These are phyloP conservation scores for Hymenoscyphus fructigenus DNA, from an alignment of 2,329 filamentous ascomycete species.

Conservation along the genomic window DNA sequence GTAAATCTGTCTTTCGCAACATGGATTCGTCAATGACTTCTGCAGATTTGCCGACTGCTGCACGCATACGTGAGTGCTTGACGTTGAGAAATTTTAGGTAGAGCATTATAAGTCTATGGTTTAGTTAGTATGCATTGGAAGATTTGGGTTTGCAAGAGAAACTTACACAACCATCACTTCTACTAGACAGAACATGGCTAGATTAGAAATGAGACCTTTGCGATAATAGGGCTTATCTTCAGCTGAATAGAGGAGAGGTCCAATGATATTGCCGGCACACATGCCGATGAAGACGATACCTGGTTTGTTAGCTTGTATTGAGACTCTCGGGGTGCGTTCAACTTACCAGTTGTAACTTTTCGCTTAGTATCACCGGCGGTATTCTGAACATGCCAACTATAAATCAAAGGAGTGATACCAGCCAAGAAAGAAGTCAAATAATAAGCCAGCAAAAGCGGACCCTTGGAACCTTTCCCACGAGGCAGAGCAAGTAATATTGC, in stretches of 20 bases:
- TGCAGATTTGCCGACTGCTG: slow-evolving; percentile 57
- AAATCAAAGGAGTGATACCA: slow-evolving; percentile 59
- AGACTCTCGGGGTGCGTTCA: neutral
- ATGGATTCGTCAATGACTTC: slow-evolving; percentile 59
- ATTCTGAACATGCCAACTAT: slow-evolving; percentile 61
- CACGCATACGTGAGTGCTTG: slow-evolving; percentile 53
- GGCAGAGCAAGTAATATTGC: slow-evolving; percentile 53
- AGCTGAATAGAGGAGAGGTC: slow-evolving; percentile 62
- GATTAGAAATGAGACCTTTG: slow-evolving; percentile 12
- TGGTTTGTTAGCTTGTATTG: neutral
- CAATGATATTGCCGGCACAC: slow-evolving; percentile 64
- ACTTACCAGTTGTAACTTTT: slow-evolving; percentile 54
- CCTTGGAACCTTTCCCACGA: slow-evolving; percentile 46
- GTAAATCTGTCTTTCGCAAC: slow-evolving; percentile 36
- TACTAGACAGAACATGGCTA: slow-evolving; percentile 17
- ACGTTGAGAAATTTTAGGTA: slow-evolving; percentile 55
- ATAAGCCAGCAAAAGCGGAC: slow-evolving; percentile 52
- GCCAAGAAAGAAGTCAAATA: slow-evolving; percentile 55
- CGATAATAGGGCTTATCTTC: slow-evolving; percentile 57
- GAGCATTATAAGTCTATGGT: slow-evolving; percentile 35
- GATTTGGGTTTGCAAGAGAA: slow-evolving; percentile 15
- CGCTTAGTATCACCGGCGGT: slow-evolving; percentile 69
- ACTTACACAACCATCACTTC: slow-evolving; percentile 45
- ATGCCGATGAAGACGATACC: slow-evolving; percentile 64
- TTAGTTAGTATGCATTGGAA: neutral